Evolutionary conservation across 208 protist genomes (phyloP).

Genomic region (Naegleria lovaniensis): DNA sequence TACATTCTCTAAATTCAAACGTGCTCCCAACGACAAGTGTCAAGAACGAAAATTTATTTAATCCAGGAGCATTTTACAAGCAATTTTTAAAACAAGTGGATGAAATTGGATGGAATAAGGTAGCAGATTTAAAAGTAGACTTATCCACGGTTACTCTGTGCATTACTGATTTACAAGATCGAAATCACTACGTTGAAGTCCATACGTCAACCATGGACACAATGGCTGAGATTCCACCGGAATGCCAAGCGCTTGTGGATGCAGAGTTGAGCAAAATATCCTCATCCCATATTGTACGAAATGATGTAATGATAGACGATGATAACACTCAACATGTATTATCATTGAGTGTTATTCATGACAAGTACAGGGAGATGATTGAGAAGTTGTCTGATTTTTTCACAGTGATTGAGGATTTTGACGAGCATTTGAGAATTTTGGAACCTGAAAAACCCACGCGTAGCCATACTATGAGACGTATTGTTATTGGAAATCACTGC

Average conservation of each 20-base stretch:
- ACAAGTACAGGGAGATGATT: not conserved
- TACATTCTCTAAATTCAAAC: not conserved
- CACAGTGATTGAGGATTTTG: not conserved
- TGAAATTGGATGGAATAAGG: constrained; percentile 27
- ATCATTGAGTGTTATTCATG: not conserved
- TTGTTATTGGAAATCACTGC: constrained; percentile 23
- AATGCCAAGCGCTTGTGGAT: not conserved
- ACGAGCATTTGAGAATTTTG: not conserved
- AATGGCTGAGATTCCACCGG: not conserved
- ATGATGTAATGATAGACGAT: not conserved
- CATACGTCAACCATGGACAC: not conserved
- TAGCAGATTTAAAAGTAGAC: not conserved
- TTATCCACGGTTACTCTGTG: not conserved
- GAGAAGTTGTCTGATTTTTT: not conserved
- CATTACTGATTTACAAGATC: not conserved
- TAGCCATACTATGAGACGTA: constrained; percentile 23
- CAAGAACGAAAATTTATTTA: not conserved
- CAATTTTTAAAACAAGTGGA: not conserved
- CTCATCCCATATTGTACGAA: not conserved
- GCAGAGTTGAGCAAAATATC: not conserved
- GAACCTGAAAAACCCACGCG: constrained; percentile 21
- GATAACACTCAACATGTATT: not conserved
- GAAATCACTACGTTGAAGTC: not conserved
- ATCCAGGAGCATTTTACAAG: not conserved
- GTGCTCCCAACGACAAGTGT: not conserved